A percentile compares a stretch with the other conserved stretches of the same genome.
Conservation (phyloP, 2,329 filamentous ascomycete genomes). For the Peltaster fructicola region DNA sequence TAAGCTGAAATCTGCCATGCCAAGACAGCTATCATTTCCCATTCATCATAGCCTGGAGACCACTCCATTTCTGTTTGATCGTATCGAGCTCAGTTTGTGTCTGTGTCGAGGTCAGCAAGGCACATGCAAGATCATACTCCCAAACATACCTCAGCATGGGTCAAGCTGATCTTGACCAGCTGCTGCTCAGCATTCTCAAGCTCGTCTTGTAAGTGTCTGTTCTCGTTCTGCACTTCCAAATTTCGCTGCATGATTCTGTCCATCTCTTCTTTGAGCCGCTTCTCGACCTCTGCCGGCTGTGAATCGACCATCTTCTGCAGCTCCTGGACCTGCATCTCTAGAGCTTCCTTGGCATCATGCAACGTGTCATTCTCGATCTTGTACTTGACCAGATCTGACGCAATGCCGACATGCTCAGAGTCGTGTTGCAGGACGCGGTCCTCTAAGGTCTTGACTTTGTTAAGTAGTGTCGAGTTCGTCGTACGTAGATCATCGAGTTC, state of each 20-base stretch:
- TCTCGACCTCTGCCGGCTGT: constrained; percentile 78
- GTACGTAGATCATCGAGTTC: constrained; percentile 60
- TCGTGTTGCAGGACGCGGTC: constrained; percentile 78
- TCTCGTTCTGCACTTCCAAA: constrained; percentile 84
- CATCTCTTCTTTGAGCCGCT: constrained; percentile 64
- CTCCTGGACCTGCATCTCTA: constrained; percentile 71
- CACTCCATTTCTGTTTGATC: constrained; percentile 32
- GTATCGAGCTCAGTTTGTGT: constrained; percentile 30
- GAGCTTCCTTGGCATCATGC: constrained; percentile 71
- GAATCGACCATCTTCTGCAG: constrained; percentile 73
- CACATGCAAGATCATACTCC: constrained; percentile 6
- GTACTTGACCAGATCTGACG: constrained; percentile 75
- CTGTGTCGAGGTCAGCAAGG: constrained; percentile 12
- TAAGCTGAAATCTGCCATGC: too few species aligned
- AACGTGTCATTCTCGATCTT: constrained; percentile 90
- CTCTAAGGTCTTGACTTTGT: constrained; percentile 69
- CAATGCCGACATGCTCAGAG: constrained; percentile 74
- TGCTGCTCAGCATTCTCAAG: constrained; percentile 83
- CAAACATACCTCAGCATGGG: constrained; percentile 69
- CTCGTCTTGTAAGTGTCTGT: constrained; percentile 71
- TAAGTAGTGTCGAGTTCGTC: constrained; percentile 48
- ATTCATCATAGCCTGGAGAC: constrained; percentile 27
- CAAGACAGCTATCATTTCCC: constrained; percentile 6
- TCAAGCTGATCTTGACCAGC: constrained; percentile 85
- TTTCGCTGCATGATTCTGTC: constrained; percentile 86